Base-by-base conservation (phyloP, 2,329 filamentous ascomycete genomes). In the Incumbomyces delicatus region DNA sequence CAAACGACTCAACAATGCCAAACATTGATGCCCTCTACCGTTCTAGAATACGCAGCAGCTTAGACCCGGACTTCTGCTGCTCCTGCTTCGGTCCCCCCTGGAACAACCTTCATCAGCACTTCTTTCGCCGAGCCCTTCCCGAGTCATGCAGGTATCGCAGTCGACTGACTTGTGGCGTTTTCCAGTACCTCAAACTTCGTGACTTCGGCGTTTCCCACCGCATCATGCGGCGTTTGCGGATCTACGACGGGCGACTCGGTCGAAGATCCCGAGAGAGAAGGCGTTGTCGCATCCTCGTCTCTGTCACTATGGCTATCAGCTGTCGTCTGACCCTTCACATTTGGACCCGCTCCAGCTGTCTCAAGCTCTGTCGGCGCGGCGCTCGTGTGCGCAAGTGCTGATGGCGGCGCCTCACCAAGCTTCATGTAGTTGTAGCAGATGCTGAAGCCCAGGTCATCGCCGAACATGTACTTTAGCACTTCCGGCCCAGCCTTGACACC, bases 381-480 rank as follows among this genome's bases (percentile, higher is more conserved):
- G n/a, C 7, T 13, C 4, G 30, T 33, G 11, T 22, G n/a, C 17
- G 31, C 40, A 50, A 46, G 18, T 10, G 22, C n/a, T 22, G 29
- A 37, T 12, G n/a, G 30, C 7, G 36, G 36, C 37, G 20, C 27
- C 13, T 42, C 35, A 13, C 44, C 44, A 6, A 47, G 38, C 27
- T 36, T 41, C 44, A 47, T 41, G 31, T 47, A 47, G 16, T 36
- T 34, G 17, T 36, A 47, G 27, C 44, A 65, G 80, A 77, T 80
- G 6, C 65, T 67, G 57, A 80, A 80, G 0, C 75, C 83, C 46
- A 88, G 65, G 58, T 87, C 83, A 43, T 83, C 71, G 14, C 77
- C 74, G 61, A 88, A 87, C 59, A 81, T 82, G 4, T 66, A 62
- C 53, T 77, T 61, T 70, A 80, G 73, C 11, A 83, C 69, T 41